Evolutionary conservation across 176 grass and related monocot species (phyloP).

Genomic region (Paspalum vaginatum): DNA sequence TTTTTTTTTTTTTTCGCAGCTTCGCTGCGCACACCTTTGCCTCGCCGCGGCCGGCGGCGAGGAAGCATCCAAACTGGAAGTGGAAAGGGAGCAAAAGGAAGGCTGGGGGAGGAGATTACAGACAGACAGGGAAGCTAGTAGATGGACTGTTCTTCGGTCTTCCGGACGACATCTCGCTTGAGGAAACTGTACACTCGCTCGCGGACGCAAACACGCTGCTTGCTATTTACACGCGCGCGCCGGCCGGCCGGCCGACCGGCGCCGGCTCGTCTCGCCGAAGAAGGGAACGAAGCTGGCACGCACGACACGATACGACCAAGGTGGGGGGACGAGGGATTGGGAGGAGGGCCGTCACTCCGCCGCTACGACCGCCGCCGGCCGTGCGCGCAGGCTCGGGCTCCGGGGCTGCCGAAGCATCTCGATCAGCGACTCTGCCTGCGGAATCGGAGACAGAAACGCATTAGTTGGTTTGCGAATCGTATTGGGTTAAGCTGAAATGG

Average conservation of each 20-base stretch:
- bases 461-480: neutral
- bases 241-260: slow-evolving; percentile 7
- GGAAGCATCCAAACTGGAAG: slow-evolving; percentile 25
- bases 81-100: neutral
- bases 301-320: neutral
- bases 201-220: slow-evolving; percentile 59
- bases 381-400: slow-evolving; percentile 43
- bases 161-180: slow-evolving; percentile 60
- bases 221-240: slow-evolving; percentile 45
- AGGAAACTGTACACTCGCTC: slow-evolving; percentile 79
- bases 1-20: neutral
- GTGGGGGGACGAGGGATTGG: neutral
- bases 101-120: slow-evolving; percentile 27
- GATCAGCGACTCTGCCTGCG: slow-evolving; percentile 73
- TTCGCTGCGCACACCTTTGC: slow-evolving; percentile 25
- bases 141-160: slow-evolving; percentile 27
- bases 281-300: slow-evolving; percentile 14
- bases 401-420: slow-evolving; percentile 78
- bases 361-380: slow-evolving; percentile 50
- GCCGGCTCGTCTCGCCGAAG: slow-evolving; percentile 40
- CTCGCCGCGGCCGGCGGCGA: slow-evolving; percentile 36
- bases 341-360: slow-evolving; percentile 25
- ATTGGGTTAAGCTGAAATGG: neutral
- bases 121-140: neutral
- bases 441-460: slow-evolving; percentile 25